A percentile compares a stretch with the other conserved stretches of the same genome.
These are phyloP conservation scores for Taphrina populina DNA, from an alignment of 1,139 yeast species.

Conservation along the genomic window DNA sequence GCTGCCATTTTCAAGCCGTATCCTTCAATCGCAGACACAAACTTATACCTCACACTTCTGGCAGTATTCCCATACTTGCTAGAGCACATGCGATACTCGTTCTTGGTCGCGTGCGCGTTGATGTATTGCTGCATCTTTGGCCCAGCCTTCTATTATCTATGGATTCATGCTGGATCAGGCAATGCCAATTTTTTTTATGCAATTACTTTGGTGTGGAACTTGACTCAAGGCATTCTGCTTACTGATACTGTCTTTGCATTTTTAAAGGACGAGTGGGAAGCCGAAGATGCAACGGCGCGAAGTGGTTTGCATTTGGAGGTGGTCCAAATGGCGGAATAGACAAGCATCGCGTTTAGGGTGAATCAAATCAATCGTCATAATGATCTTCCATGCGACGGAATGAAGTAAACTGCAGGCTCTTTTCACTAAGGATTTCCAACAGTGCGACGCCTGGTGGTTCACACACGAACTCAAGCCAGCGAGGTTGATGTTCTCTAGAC, in stretches of 20 bases:
- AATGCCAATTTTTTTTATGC: conserved; percentile 96
- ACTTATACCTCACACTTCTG: conserved; percentile 61
- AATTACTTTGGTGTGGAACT: conserved; percentile 76
- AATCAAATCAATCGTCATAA: too few species aligned
- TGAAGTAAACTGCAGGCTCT: too few species aligned
- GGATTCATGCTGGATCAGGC: conserved; percentile 94
- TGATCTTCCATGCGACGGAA: too few species aligned
- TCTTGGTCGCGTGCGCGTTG: conserved; percentile 50
- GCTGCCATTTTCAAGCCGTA: conserved; percentile 74
- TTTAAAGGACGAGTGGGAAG: conserved; percentile 61
- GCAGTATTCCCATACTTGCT: conserved; percentile 56
- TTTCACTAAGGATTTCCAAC: too few species aligned
- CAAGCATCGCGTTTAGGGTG: too few species aligned
- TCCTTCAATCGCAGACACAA: conserved; percentile 83
- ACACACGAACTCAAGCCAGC: too few species aligned
- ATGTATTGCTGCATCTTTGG: conserved; percentile 60
- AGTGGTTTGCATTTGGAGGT: conserved; percentile 1
- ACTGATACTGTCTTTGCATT: conserved; percentile 84
- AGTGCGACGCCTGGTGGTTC: too few species aligned
- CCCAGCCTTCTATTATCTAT: conserved; percentile 87
- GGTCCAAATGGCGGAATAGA: conserved; percentile 12
- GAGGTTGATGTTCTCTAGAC: too few species aligned
- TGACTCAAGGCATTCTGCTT: conserved; percentile 65
- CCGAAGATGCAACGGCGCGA: conserved; percentile 39
- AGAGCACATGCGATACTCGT: conserved; percentile 47